Evolutionary conservation across 2,329 filamentous ascomycete species (phyloP).

Genomic region (Trichophyton verrucosum): DNA sequence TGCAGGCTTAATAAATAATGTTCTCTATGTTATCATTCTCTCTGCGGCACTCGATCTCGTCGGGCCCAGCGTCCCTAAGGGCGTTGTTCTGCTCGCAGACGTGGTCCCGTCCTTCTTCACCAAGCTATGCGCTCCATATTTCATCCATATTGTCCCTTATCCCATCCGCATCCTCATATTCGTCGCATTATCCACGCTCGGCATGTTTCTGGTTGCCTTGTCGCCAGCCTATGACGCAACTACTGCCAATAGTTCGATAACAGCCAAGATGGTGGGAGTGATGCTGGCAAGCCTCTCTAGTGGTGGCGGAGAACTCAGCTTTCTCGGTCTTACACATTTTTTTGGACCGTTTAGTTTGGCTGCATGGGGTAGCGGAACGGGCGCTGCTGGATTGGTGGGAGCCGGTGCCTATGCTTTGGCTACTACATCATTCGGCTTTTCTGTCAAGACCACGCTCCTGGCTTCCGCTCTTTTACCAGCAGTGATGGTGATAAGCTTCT

Average conservation of each 20-base stretch:
- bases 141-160: conserved; percentile 82
- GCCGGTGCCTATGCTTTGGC: conserved; percentile 78
- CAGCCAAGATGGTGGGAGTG: conserved; percentile 68
- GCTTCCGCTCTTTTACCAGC: conserved; percentile 66
- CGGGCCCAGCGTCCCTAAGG: conserved; percentile 73
- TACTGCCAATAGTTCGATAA: conserved; percentile 42
- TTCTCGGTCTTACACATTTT: conserved; percentile 82
- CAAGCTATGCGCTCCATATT: conserved; percentile 84
- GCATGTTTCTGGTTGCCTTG: conserved; percentile 81
- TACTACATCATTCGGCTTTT: conserved; percentile 66
- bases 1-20: conserved; percentile 90
- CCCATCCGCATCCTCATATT: conserved; percentile 60
- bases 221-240: conserved; percentile 45
- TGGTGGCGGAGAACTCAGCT: conserved; percentile 80
- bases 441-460: conserved; percentile 61
- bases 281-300: conserved; percentile 73
- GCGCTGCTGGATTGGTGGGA: conserved; percentile 74
- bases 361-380: conserved; percentile 85
- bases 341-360: conserved; percentile 80
- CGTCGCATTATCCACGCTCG: conserved; percentile 60
- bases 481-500: conserved; percentile 76
- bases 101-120: conserved; percentile 79
- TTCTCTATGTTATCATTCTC: conserved; percentile 94
- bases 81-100: conserved; percentile 82
- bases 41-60: conserved; percentile 92